Base-by-base conservation (phyloP, 176 grass and related monocot species). In the Zoysia japonica region DNA sequence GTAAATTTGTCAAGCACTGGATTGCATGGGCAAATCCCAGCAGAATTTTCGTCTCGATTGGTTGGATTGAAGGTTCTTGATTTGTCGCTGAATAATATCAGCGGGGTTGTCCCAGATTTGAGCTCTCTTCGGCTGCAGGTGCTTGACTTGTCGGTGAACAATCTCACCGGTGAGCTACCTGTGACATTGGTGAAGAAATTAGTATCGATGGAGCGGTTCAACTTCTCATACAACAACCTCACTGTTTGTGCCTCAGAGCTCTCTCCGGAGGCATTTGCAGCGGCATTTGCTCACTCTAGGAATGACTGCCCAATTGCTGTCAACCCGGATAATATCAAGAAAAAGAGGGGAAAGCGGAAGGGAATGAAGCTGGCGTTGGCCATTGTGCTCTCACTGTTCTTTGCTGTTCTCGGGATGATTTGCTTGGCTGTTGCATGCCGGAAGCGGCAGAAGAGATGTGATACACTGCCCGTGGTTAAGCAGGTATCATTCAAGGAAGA, bases 161-260 rank as follows among this genome's bases (percentile, higher is more conserved):
- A 95, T 82, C 92, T 99, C 65, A 95, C 92, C 0, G 92, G 96
- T 11, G 88, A 98, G 85, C 89, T 98, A 71, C 96, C 96, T 28
- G 77, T 78, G 75, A 63, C 86, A 28, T 83, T 98, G 76, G 87
- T 93, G 60, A 90, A 93, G 74, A 89, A 85, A 47, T 47, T 98
- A 76, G 11, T 48, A 5, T 71, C 39, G 0, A 89, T 98, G 86
- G 85, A 89, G 48, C 82, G 51, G 41, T 95, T 99, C 90, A 95
- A 99, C 74, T 93, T 99, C 72, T 99, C 96, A 79, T 95, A 91
- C 86, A 99, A 99, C 89, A 99, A 99, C 56, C 90, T 99, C 61
- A 95, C 96, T 40, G 83, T 93, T 9, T 99, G 96, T 12, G 96
- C 81, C 45, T 86, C 90, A 5, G 81, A 89, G n/a, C 84, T 95